Conservation (phyloP, 345 rosid species). For the Hypericum perforatum region DNA sequence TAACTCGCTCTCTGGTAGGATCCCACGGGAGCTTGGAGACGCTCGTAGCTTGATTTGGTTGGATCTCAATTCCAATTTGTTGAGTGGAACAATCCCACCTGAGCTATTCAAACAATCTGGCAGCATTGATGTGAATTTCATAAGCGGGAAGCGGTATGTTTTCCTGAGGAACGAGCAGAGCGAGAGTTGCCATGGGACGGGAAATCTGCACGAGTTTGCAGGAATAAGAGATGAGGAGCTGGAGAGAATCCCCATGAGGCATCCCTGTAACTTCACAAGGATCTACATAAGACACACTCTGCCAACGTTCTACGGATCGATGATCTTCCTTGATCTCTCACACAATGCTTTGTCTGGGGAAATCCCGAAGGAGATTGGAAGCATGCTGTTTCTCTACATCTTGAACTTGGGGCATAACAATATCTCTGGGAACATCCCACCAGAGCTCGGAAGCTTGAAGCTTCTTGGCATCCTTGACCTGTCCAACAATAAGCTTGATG, state of each 20-base stretch:
- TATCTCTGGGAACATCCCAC: constrained; percentile 60
- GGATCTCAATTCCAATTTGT: constrained; percentile 72
- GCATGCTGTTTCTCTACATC: constrained; percentile 55
- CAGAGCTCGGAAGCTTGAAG: constrained; percentile 55
- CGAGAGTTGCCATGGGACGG: constrained; percentile 78
- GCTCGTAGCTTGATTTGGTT: constrained; percentile 86
- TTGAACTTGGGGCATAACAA: constrained; percentile 78
- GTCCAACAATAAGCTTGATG: constrained; percentile 57
- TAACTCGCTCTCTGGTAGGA: constrained; percentile 64
- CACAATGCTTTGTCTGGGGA: constrained; percentile 58
- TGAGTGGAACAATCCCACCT: constrained; percentile 67
- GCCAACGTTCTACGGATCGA: constrained; percentile 82
- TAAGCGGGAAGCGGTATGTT: constrained; percentile 65
- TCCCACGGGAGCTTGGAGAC: constrained; percentile 87
- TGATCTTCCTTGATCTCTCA: constrained; percentile 87
- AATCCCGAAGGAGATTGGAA: constrained; percentile 79
- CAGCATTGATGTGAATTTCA: constrained; percentile 57
- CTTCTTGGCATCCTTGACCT: constrained; percentile 77
- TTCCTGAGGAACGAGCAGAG: constrained; percentile 78
- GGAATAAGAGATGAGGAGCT: constrained; percentile 60
- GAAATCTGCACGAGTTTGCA: constrained; percentile 78
- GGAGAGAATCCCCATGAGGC: constrained; percentile 51
- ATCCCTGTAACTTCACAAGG: constrained; percentile 76
- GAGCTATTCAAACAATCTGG: constrained; percentile 74
- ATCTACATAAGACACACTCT: constrained; percentile 58